phyloP scores from a whole-genome alignment of 108 stramenopile genomes.

The Fragilariopsis cylindrus region DNA sequence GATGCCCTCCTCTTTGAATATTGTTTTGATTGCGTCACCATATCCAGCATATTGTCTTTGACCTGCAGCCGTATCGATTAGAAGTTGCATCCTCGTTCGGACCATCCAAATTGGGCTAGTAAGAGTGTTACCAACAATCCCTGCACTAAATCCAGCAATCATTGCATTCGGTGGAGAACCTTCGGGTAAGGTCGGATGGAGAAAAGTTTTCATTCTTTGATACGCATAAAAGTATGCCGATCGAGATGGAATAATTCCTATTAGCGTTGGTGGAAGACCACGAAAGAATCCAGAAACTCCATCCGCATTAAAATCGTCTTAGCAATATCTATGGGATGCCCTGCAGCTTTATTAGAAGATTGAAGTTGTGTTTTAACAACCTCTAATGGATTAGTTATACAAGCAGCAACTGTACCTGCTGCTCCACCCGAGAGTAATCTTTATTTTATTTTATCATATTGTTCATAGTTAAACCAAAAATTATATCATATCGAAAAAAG shows the following conservation, averaged over 20 bases:
- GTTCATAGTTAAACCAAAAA: too few species aligned
- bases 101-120: constrained; percentile 97
- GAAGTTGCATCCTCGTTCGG: constrained; percentile 86
- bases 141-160: constrained; percentile 62
- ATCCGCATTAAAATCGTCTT: constrained; percentile 69
- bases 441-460: neutral
- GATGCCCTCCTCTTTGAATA: constrained; percentile 78
- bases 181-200: constrained; percentile 56
- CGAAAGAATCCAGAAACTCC: constrained; percentile 70
- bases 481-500: too few species aligned
- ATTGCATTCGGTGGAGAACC: constrained; percentile 66
- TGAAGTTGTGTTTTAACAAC: constrained; percentile 94
- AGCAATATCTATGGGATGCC: constrained; percentile 64
- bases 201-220: constrained; percentile 54
- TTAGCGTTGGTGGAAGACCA: constrained; percentile 82
- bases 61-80: constrained; percentile 76
- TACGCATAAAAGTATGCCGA: constrained; percentile 90
- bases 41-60: constrained; percentile 79
- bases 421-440: constrained; percentile 76
- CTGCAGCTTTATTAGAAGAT: constrained; percentile 60
- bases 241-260: constrained; percentile 93
- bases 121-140: constrained; percentile 75
- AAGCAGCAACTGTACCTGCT: constrained; percentile 80
- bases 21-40: constrained; percentile 71
- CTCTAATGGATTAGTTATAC: constrained; percentile 84